phyloP scores from a whole-genome alignment of 176 grass and related monocot genomes.

The sorghum (Sorghum bicolor) region Sorghum_bicolor_NCBIv3 NC_012871.2:67272001-67272500 shows the following conservation, averaged over 20 bases:
- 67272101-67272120: too few relatives aligned
- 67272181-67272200: background rate
- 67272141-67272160: background rate
- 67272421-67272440: background rate
- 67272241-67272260: background rate
- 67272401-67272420: background rate
- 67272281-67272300: background rate
- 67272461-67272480: background rate
- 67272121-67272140: background rate
- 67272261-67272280: background rate
- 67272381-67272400: slow-evolving; percentile 3
- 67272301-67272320: slow-evolving; percentile 41
- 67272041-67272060: background rate
- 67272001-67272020: background rate
- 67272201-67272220: background rate
- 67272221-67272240: background rate
- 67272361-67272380: slow-evolving; percentile 6
- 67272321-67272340: background rate
- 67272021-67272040: slow-evolving; percentile 3
- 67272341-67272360: background rate
- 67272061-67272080: background rate
- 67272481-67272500: background rate
- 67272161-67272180: slow-evolving; percentile 17
- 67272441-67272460: background rate
- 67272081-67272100: slow-evolving; percentile 16